Percentiles rank a stretch among this genome's conserved stretches.
phyloP scores from a whole-genome alignment of 2,329 filamentous ascomycete species.

The Nigrograna mackinnonii region DNA sequence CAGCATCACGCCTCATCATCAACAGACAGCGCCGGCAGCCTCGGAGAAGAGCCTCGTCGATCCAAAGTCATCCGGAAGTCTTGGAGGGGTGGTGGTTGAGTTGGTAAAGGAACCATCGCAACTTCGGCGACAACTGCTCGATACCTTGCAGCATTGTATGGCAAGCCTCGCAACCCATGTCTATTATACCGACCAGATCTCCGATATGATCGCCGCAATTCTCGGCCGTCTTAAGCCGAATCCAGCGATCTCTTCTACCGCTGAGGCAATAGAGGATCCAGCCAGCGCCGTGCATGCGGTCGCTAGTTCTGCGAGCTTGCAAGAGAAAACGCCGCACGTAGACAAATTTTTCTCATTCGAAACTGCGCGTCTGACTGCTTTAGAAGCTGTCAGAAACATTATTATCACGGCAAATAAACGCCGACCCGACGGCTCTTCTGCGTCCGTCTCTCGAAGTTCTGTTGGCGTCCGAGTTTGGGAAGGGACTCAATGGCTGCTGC shows the following conservation, averaged over 20 bases:
- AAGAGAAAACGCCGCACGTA: slow-evolving; percentile 54
- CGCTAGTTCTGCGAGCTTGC: slow-evolving; percentile 51
- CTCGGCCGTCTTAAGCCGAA: slow-evolving; percentile 76
- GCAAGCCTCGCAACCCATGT: slow-evolving; percentile 92
- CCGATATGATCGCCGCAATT: slow-evolving; percentile 88
- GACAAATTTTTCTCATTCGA: slow-evolving; percentile 67
- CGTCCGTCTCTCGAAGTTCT: slow-evolving; percentile 69
- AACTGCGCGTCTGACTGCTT: slow-evolving; percentile 64
- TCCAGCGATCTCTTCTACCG: slow-evolving; percentile 43
- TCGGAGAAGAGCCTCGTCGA: slow-evolving; percentile 22
- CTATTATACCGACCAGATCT: slow-evolving; percentile 95
- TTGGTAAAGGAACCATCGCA: slow-evolving; percentile 53
- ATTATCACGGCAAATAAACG: slow-evolving; percentile 73
- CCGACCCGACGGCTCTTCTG: slow-evolving; percentile 44
- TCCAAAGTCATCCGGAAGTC: slow-evolving; percentile 18
- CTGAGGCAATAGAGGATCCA: slow-evolving; percentile 56
- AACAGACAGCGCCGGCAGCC: slow-evolving; percentile 34
- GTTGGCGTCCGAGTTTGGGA: slow-evolving; percentile 89
- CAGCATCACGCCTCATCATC: slow-evolving; percentile 41
- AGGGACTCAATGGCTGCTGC: slow-evolving; percentile 90
- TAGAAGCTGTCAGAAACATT: slow-evolving; percentile 81
- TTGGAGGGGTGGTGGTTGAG: slow-evolving; percentile 40
- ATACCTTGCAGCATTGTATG: slow-evolving; percentile 77
- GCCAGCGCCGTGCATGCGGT: slow-evolving; percentile 52
- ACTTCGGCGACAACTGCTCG: slow-evolving; percentile 65